Evolutionary conservation across 1,139 yeast species (phyloP).

Genomic region (Pichia cactophila): DNA sequence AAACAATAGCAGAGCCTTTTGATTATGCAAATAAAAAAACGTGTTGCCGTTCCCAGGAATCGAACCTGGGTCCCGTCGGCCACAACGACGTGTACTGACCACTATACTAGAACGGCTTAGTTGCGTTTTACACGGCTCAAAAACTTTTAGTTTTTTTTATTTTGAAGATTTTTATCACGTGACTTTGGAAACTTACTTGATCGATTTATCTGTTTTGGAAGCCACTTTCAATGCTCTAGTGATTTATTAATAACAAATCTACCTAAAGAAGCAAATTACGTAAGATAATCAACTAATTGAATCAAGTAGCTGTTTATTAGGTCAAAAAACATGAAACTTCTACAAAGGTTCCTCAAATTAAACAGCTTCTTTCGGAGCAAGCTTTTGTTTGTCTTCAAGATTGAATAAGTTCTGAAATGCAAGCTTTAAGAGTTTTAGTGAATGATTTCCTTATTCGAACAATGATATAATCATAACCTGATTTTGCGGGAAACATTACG

Average conservation of each 20-base stretch:
- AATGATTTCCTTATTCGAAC: neutral
- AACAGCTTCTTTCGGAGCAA: too few species aligned
- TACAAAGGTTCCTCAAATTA: too few species aligned
- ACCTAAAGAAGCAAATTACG: too few species aligned
- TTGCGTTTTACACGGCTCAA: neutral
- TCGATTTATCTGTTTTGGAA: too few species aligned
- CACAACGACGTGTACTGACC: constrained; percentile 24
- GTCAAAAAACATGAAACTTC: too few species aligned
- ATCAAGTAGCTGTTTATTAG: too few species aligned
- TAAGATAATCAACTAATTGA: too few species aligned
- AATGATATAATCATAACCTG: constrained; percentile 3
- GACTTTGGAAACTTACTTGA: too few species aligned
- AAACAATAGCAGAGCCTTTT: neutral
- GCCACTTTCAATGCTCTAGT: too few species aligned
- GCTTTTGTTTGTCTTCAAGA: too few species aligned
- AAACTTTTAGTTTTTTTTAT: too few species aligned
- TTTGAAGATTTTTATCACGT: neutral
- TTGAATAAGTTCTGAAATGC: neutral
- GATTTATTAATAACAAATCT: too few species aligned
- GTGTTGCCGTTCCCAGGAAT: constrained; percentile 23
- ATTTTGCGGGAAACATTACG: neutral
- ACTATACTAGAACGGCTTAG: constrained; percentile 23
- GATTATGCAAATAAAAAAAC: neutral
- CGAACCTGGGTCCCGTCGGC: constrained; percentile 25
- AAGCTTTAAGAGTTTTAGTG: neutral